phyloP scores from a whole-genome alignment of 331 rosid genomes.

The Rhamnella rubrinervis region DNA sequence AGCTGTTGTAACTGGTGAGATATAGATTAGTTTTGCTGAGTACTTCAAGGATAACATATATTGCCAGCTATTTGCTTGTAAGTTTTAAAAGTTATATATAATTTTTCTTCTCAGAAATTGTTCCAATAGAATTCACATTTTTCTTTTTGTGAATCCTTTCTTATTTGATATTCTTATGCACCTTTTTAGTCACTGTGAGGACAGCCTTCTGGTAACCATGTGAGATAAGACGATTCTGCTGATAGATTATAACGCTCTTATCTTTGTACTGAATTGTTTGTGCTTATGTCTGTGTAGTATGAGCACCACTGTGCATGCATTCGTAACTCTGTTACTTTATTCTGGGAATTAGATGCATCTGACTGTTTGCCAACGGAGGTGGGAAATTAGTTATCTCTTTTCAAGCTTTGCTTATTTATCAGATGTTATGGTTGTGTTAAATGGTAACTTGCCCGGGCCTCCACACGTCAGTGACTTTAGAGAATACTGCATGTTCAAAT shows the following conservation, averaged over 20 bases:
- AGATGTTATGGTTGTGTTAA: neutral
- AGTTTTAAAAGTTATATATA: neutral
- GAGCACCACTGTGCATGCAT: too few species aligned
- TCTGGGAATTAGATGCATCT: too few species aligned
- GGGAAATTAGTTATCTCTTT: neutral
- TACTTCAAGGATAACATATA: constrained; percentile 10
- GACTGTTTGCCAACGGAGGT: neutral
- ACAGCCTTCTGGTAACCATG: neutral
- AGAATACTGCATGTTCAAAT: too few species aligned
- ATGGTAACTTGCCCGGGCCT: neutral
- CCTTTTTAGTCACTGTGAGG: neutral
- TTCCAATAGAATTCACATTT: neutral
- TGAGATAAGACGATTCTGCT: neutral
- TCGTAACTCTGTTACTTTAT: too few species aligned
- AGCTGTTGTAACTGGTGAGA: constrained; percentile 8
- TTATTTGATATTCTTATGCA: neutral
- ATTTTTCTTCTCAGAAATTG: neutral
- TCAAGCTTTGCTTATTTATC: too few species aligned
- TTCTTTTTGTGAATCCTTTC: neutral
- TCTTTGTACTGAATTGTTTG: neutral
- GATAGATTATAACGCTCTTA: neutral
- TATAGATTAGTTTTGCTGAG: constrained; percentile 14
- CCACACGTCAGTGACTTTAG: too few species aligned
- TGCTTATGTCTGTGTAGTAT: too few species aligned
- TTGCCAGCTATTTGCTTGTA: constrained; percentile 1